phyloP scores from a whole-genome alignment of 768 basidiomycete genomes.

The Psilocybe cubensis region DNA sequence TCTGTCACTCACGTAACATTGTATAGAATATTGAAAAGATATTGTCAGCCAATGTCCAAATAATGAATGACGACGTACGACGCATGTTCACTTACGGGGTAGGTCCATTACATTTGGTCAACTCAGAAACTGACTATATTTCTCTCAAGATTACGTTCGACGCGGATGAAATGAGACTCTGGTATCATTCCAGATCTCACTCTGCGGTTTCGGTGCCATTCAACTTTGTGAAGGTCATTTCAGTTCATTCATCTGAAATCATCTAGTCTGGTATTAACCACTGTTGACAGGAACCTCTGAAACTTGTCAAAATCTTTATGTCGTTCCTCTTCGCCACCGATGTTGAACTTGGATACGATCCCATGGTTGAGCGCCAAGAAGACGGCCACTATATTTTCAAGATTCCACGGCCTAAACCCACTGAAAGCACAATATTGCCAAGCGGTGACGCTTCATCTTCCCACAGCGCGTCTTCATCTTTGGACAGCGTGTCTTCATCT shows the following conservation, averaged over 20 bases:
- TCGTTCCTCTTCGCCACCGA: not conserved
- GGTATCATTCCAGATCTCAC: conserved; percentile 2
- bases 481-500: too few species aligned
- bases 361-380: conserved; percentile 1
- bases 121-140: not conserved
- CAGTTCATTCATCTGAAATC: not conserved
- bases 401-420: conserved; percentile 4
- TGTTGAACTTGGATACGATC: conserved; percentile 6
- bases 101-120: not conserved
- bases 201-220: not conserved
- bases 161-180: not conserved
- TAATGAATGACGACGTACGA: not conserved
- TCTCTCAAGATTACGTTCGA: not conserved
- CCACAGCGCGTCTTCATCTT: too few species aligned
- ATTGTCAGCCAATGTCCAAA: not conserved
- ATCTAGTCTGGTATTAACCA: too few species aligned
- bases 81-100: not conserved
- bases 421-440: too few species aligned
- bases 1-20: not conserved
- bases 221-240: not conserved
- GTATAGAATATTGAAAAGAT: not conserved
- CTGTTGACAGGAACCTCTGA: not conserved
- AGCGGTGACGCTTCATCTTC: too few species aligned
- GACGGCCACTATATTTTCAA: conserved; percentile 8
- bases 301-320: not conserved